Base-by-base conservation (phyloP, 139 green algal genomes). In the Yamagishiella unicocca region DNA sequence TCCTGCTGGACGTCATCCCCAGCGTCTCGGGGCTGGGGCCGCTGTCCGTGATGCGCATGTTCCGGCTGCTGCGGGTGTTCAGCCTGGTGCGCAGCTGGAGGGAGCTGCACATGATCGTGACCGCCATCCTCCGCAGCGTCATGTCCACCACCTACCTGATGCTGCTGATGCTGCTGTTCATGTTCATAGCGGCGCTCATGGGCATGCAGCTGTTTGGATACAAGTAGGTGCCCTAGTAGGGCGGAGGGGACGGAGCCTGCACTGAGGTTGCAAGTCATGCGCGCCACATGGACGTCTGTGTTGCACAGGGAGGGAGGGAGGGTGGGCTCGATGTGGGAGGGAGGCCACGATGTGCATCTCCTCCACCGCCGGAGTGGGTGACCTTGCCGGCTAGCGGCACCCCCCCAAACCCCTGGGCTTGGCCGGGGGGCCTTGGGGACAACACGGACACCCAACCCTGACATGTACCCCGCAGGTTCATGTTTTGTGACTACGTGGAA, bases 51-150 rank as follows among this genome's bases (percentile, higher is more conserved):
- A 90, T 98, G 37, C 90, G 93, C n/a, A 75, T 93, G 22, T 94
- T 95, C 72, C 91, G 95, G 31, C 82, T 98, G 68, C 83, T 97
- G 71, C 88, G 95, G 17, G 81, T 98, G 4, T 96, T 98, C 86
- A 92, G 94, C 53, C 89, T 96, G 35, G 91, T 91, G 64, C 85
- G 91, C 50, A 90, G 40, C 74, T 96, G 94, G 94, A 90, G 94
- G 58, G 84, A 95, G 85, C 93, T 97, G 4, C 92, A 96, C 83
- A 86, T 92, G n/a, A 96, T 96, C 83, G 92, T 97, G 58, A 87
- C 66, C 21, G 93, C 93, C 19, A 92, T 96, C 2, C 87, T 95
- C 67, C 86, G 68, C 33, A 93, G 88, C 53, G 40, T 97, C 35
- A 80, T 78, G 22, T 89, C 89, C 37, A 92, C 96, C 54, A 76